Evolutionary conservation across 345 rosid species (phyloP).

Genomic region (Trapa incisa): DNA sequence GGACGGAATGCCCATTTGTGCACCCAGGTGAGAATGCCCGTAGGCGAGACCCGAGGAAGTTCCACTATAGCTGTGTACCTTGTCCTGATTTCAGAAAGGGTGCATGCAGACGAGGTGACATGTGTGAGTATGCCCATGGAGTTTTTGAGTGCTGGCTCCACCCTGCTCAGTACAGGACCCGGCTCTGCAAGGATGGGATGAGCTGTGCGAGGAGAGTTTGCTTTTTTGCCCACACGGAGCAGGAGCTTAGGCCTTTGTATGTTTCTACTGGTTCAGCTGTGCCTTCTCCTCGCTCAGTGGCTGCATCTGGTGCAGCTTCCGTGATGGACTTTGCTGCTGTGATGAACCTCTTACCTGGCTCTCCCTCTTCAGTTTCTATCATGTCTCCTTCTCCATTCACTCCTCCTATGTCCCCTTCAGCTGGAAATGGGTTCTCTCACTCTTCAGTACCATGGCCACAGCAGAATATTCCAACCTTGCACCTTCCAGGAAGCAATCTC

Average conservation of each 20-base stretch:
- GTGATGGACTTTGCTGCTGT: slow-evolving; percentile 72
- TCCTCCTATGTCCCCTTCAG: slow-evolving; percentile 83
- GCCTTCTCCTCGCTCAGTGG: slow-evolving; percentile 69
- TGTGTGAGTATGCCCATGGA: slow-evolving; percentile 98
- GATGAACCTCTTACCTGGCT: slow-evolving; percentile 61
- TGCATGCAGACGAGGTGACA: slow-evolving; percentile 81
- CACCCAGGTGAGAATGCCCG: slow-evolving; percentile 97
- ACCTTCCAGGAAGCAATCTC: slow-evolving; percentile 65
- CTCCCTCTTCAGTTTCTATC: slow-evolving; percentile 61
- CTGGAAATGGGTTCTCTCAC: slow-evolving; percentile 46
- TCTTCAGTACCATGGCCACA: slow-evolving; percentile 73
- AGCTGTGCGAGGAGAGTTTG: slow-evolving; percentile 81
- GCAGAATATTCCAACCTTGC: slow-evolving; percentile 75
- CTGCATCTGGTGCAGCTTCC: slow-evolving; percentile 4
- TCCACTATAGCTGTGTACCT: slow-evolving; percentile 90
- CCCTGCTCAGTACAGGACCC: slow-evolving; percentile 89
- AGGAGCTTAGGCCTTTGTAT: slow-evolving; percentile 80
- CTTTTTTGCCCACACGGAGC: slow-evolving; percentile 85
- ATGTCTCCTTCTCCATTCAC: slow-evolving; percentile 90
- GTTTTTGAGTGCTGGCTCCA: slow-evolving; percentile 99
- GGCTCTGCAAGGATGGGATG: slow-evolving; percentile 86
- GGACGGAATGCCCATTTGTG: slow-evolving; percentile 98
- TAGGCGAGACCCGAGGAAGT: slow-evolving; percentile 94
- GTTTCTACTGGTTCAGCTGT: slow-evolving; percentile 89
- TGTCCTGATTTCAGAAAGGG: slow-evolving; percentile 96